A percentile compares a stretch with the other conserved stretches of the same genome.
Evolutionary conservation across 1,284 basidiomycete species (phyloP).

Genomic region (Microbotryum lychnidis-dioicae): DNA sequence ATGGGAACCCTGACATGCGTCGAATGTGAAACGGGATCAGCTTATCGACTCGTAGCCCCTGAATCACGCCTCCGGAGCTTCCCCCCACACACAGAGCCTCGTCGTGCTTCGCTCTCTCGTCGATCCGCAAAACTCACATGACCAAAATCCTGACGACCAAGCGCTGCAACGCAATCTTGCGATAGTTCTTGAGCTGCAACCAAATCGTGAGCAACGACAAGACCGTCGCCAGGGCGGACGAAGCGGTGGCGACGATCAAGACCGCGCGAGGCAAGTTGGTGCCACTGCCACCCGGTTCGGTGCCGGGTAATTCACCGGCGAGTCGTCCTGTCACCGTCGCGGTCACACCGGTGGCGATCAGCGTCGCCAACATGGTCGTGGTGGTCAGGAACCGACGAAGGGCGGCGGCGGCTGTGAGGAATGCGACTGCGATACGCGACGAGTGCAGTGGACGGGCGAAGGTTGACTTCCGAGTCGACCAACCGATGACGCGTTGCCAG

Average conservation of each 20-base stretch:
- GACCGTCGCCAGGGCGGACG: slow-evolving; percentile 51
- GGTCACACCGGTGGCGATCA: background rate
- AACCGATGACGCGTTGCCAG: too few species aligned
- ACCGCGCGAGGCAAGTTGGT: slow-evolving; percentile 25
- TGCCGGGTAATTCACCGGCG: background rate
- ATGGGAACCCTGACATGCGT: slow-evolving; percentile 57
- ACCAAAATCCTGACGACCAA: slow-evolving; percentile 94
- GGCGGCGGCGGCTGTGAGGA: background rate
- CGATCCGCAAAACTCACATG: slow-evolving; percentile 51
- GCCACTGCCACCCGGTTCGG: slow-evolving; percentile 9
- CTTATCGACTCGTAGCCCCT: background rate
- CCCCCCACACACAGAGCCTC: background rate
- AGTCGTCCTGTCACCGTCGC: background rate
- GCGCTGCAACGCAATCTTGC: slow-evolving; percentile 46
- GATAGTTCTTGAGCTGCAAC: slow-evolving; percentile 68
- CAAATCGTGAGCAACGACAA: slow-evolving; percentile 76
- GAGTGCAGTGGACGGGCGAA: too few species aligned
- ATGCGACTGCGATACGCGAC: background rate
- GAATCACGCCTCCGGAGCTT: background rate
- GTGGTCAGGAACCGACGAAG: background rate
- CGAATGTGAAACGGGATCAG: background rate
- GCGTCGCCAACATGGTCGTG: background rate
- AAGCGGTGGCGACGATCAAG: slow-evolving; percentile 25
- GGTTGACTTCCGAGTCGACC: too few species aligned
- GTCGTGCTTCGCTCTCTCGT: background rate